phyloP scores from a whole-genome alignment of 2,329 filamentous ascomycete genomes.

The Raffaelea ambrosiae region DNA sequence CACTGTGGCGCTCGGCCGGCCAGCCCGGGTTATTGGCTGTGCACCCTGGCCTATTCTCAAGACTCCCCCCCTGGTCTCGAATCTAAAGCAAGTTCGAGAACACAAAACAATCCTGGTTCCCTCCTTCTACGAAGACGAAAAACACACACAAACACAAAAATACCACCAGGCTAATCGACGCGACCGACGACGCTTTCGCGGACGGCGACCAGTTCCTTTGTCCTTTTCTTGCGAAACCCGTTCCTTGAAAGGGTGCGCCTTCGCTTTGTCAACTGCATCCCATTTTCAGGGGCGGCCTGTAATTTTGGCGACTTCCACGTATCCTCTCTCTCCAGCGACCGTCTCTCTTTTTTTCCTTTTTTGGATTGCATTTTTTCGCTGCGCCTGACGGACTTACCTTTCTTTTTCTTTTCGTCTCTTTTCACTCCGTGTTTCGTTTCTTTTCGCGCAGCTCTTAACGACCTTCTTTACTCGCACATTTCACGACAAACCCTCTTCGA shows the following conservation, averaged over 20 bases:
- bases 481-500: neutral
- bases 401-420: too few species aligned
- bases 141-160: neutral
- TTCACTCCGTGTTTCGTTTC: too few species aligned
- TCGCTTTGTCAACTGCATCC: too few species aligned
- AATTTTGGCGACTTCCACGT: too few species aligned
- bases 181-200: too few species aligned
- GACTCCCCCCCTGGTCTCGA: constrained; percentile 1
- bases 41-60: neutral
- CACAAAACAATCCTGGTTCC: neutral
- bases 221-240: neutral
- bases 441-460: neutral
- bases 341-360: neutral
- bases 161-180: neutral
- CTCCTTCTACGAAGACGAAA: neutral
- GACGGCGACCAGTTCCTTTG: neutral
- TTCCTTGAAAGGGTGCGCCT: too few species aligned
- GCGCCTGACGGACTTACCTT: neutral
- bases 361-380: neutral
- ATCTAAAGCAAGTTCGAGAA: neutral
- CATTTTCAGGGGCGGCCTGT: too few species aligned
- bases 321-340: neutral
- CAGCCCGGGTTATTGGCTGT: constrained; percentile 4
- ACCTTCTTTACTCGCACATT: neutral
- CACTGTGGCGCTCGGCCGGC: neutral